Conservation (phyloP, 176 grass and related monocot species). For the Oryza coarctata region DNA sequence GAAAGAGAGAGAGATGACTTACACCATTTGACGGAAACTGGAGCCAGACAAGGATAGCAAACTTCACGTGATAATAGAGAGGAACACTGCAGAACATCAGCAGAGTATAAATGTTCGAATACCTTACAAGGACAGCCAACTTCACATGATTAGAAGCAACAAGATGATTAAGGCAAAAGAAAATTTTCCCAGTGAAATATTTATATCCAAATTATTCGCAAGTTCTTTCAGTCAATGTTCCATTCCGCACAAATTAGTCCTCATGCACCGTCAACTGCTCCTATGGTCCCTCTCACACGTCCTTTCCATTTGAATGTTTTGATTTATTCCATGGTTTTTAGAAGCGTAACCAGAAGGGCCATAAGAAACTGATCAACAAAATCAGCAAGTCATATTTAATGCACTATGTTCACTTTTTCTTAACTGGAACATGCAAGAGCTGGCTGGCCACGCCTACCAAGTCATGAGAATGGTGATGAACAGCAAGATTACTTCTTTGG, state of each 20-base stretch:
- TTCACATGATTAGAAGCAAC: background rate
- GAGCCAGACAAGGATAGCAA: constrained; percentile 85
- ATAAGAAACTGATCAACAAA: background rate
- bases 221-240: background rate
- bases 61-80: constrained; percentile 74
- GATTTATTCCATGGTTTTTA: background rate
- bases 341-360: background rate
- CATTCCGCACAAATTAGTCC: background rate
- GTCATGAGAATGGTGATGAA: background rate
- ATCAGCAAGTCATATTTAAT: background rate
- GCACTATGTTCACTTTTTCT: background rate
- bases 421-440: background rate
- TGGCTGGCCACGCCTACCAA: background rate
- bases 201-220: too few species aligned
- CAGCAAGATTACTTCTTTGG: background rate
- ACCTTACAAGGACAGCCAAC: background rate
- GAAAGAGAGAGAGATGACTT: constrained; percentile 44
- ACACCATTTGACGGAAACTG: constrained; percentile 72
- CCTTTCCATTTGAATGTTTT: background rate
- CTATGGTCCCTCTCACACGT: background rate
- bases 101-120: constrained; percentile 15
- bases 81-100: constrained; percentile 70
- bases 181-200: too few species aligned
- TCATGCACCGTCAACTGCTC: background rate
- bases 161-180: background rate